These are phyloP conservation scores for Eucalyptus marginata DNA, from an alignment of 345 rosid species.

Conservation along the genomic window DNA sequence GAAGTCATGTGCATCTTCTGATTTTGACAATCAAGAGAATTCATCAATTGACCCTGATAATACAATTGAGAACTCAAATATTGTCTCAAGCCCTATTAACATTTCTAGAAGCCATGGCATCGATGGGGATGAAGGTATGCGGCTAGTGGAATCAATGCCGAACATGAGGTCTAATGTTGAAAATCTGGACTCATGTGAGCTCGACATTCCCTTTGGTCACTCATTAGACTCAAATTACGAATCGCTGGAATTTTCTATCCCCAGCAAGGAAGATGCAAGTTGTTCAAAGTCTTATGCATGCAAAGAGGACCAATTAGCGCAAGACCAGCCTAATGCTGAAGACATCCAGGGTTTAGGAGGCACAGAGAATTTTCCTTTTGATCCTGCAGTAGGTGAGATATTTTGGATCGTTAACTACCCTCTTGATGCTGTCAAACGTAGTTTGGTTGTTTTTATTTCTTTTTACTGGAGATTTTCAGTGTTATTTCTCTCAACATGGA, in stretches of 20 bases:
- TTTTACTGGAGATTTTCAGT: background rate
- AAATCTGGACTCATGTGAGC: conserved; percentile 8
- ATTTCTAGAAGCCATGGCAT: conserved; percentile 18
- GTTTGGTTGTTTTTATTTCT: background rate
- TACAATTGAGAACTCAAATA: conserved; percentile 5
- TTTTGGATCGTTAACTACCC: background rate
- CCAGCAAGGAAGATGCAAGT: conserved; percentile 15
- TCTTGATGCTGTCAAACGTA: background rate
- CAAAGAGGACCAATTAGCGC: conserved; percentile 2
- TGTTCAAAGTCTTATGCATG: conserved; percentile 12
- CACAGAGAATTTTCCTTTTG: conserved; percentile 14
- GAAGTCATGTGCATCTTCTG: conserved; percentile 6
- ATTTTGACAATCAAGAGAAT: conserved; percentile 3
- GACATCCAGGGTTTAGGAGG: conserved; percentile 18
- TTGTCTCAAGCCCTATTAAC: conserved; percentile 29
- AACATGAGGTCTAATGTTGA: conserved; percentile 19
- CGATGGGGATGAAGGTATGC: conserved; percentile 13
- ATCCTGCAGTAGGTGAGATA: conserved; percentile 55
- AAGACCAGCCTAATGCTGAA: conserved; percentile 5
- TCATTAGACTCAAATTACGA: conserved; percentile 43
- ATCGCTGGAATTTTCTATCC: conserved; percentile 19
- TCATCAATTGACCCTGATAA: conserved; percentile 9
- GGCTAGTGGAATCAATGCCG: conserved; percentile 62
- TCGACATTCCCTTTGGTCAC: conserved; percentile 31
- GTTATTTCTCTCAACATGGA: background rate